Conservation (phyloP, 2,329 filamentous ascomycete species). For the Anisogramma anomala region DNA sequence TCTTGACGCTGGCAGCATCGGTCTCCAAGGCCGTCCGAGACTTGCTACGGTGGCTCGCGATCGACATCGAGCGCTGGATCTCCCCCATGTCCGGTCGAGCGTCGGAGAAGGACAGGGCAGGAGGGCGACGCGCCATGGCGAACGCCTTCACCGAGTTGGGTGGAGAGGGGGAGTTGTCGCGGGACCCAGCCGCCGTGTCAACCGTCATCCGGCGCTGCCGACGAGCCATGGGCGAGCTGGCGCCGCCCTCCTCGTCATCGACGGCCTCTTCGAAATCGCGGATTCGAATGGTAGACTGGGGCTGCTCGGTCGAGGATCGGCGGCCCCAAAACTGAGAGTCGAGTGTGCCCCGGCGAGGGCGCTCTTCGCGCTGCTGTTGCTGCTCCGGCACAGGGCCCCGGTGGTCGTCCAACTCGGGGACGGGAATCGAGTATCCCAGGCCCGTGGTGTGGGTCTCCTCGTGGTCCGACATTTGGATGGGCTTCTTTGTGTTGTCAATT, state of each 20-base stretch:
- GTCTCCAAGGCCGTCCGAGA: slow-evolving; percentile 45
- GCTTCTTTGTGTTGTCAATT: not conserved
- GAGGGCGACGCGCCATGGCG: slow-evolving; percentile 75
- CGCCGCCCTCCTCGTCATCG: slow-evolving; percentile 57
- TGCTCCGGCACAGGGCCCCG: slow-evolving; percentile 44
- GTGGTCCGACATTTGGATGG: slow-evolving; percentile 48
- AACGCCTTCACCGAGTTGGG: slow-evolving; percentile 98
- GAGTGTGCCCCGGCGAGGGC: slow-evolving; percentile 59
- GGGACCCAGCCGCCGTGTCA: slow-evolving; percentile 42
- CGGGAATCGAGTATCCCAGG: slow-evolving; percentile 59
- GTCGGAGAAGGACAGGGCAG: slow-evolving; percentile 51
- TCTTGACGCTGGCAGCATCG: slow-evolving; percentile 49
- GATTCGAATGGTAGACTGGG: slow-evolving; percentile 38
- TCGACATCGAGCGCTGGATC: slow-evolving; percentile 60
- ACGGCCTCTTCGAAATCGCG: slow-evolving; percentile 84
- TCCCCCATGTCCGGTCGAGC: slow-evolving; percentile 31
- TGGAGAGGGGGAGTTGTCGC: slow-evolving; percentile 66
- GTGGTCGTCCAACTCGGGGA: slow-evolving; percentile 80
- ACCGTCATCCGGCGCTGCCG: slow-evolving; percentile 45
- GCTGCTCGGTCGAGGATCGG: slow-evolving; percentile 27
- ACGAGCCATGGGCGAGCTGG: slow-evolving; percentile 30
- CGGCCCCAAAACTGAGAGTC: slow-evolving; percentile 52
- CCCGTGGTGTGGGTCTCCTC: slow-evolving; percentile 45
- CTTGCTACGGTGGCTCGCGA: slow-evolving; percentile 46
- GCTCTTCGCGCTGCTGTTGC: slow-evolving; percentile 44